These are phyloP conservation scores for Goffeauzyma gilvescens DNA, from an alignment of 768 basidiomycete species.

Conservation along the genomic window DNA sequence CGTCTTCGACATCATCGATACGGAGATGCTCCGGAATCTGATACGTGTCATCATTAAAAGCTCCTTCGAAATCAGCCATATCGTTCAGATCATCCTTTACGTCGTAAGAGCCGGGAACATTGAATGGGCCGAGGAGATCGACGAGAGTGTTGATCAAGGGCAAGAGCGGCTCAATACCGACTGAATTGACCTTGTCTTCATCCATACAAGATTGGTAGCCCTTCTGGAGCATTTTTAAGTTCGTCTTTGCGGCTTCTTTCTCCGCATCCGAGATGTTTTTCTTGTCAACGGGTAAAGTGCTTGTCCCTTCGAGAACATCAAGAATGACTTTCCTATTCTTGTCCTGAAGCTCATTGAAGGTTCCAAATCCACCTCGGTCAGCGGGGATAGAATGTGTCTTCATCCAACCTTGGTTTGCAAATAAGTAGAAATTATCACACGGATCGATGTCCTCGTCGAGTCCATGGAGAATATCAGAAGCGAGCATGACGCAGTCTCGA, in stretches of 20 bases:
- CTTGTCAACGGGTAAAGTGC: conserved; percentile 1
- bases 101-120: conserved; percentile 12
- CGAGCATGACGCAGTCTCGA: conserved; percentile 58
- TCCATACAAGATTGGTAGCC: conserved; percentile 70
- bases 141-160: conserved; percentile 45
- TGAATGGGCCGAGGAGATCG: conserved; percentile 24
- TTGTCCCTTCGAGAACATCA: conserved; percentile 46
- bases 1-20: too few relatives aligned
- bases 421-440: conserved; percentile 87
- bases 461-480: conserved; percentile 60
- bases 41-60: too few relatives aligned
- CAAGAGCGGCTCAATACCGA: conserved; percentile 53
- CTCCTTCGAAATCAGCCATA: too few relatives aligned
- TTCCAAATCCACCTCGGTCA: conserved; percentile 54
- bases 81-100: conserved; percentile 17
- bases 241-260: conserved; percentile 42
- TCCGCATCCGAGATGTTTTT: conserved; percentile 27
- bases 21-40: too few relatives aligned
- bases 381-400: conserved; percentile 65
- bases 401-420: conserved; percentile 86
- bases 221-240: conserved; percentile 33
- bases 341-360: conserved; percentile 52
- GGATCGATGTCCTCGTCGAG: conserved; percentile 71
- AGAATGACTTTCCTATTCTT: conserved; percentile 60
- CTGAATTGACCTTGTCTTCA: conserved; percentile 51